These are phyloP conservation scores for Aplosporella prunicola DNA, from an alignment of 2,329 filamentous ascomycete genomes.

Conservation along the genomic window DNA sequence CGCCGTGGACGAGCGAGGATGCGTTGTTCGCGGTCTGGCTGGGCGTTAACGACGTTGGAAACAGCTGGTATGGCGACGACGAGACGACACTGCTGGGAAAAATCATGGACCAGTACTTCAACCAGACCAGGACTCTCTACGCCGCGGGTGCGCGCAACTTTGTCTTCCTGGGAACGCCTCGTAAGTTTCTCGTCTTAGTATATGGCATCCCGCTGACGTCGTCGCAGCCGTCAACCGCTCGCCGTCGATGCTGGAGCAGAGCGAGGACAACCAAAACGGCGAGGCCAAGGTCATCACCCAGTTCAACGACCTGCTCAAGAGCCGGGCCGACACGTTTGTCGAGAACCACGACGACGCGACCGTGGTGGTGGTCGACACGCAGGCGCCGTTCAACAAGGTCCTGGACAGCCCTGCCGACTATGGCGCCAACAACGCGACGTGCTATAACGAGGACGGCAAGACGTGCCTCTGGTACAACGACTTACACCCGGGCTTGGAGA, in stretches of 20 bases:
- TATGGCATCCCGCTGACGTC: background rate
- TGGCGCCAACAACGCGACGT: slow-evolving; percentile 35
- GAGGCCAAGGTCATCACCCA: slow-evolving; percentile 28
- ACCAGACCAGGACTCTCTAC: slow-evolving; percentile 40
- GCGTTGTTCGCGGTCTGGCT: slow-evolving; percentile 16
- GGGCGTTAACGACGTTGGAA: slow-evolving; percentile 19
- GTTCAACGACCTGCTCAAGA: slow-evolving; percentile 30
- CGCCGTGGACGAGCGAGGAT: slow-evolving; percentile 14
- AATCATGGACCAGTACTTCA: slow-evolving; percentile 38
- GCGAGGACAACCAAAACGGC: slow-evolving; percentile 16
- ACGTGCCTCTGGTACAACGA: slow-evolving; percentile 39
- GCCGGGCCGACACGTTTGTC: slow-evolving; percentile 24
- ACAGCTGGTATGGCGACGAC: slow-evolving; percentile 3
- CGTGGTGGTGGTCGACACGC: slow-evolving; percentile 33
- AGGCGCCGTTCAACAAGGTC: slow-evolving; percentile 33
- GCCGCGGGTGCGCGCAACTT: slow-evolving; percentile 48
- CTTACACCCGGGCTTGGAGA: slow-evolving; percentile 14
- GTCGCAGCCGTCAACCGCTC: slow-evolving; percentile 13
- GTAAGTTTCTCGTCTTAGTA: slow-evolving; percentile 9
- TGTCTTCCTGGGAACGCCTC: slow-evolving; percentile 50
- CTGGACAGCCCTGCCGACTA: slow-evolving; percentile 35
- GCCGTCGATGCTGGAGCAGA: slow-evolving; percentile 14
- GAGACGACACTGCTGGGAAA: slow-evolving; percentile 19
- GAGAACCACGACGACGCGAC: slow-evolving; percentile 25
- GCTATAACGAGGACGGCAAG: slow-evolving; percentile 33